Percentiles rank a stretch among this genome's conserved stretches.
phyloP scores from a whole-genome alignment of 352 stramenopile genomes.

The Pythium sukuiense region DNA sequence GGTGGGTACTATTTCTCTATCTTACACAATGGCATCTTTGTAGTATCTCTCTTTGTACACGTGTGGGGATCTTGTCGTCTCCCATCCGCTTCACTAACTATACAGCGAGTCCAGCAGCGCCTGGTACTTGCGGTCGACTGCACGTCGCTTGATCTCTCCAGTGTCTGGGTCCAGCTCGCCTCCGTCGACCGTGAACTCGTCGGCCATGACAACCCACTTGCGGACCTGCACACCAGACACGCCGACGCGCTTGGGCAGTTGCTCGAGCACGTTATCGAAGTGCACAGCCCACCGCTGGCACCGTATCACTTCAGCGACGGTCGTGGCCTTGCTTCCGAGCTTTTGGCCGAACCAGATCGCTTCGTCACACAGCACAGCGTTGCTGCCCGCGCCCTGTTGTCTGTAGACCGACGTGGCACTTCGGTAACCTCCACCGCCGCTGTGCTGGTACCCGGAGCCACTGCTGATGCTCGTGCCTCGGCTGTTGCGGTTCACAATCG shows the following conservation, averaged over 20 bases:
- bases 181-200: slow-evolving; percentile 62
- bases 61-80: neutral
- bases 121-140: slow-evolving; percentile 73
- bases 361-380: slow-evolving; percentile 44
- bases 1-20: slow-evolving; percentile 19
- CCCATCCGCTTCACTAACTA: slow-evolving; percentile 33
- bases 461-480: slow-evolving; percentile 23
- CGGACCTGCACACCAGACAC: slow-evolving; percentile 66
- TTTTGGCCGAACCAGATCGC: slow-evolving; percentile 30
- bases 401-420: neutral
- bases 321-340: slow-evolving; percentile 34
- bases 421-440: neutral
- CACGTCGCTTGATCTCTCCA: slow-evolving; percentile 54
- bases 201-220: slow-evolving; percentile 82
- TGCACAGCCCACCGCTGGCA: slow-evolving; percentile 77
- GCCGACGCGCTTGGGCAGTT: slow-evolving; percentile 40
- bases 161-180: slow-evolving; percentile 73
- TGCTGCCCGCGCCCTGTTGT: neutral
- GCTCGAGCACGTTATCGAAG: slow-evolving; percentile 65
- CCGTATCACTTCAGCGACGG: slow-evolving; percentile 58
- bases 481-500: slow-evolving; percentile 3
- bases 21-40: slow-evolving; percentile 10
- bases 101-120: slow-evolving; percentile 76
- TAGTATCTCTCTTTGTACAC: neutral
- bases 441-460: slow-evolving; percentile 20